Base-by-base conservation (phyloP, 176 grass and related monocot species). In the Eleusine coracana region DNA sequence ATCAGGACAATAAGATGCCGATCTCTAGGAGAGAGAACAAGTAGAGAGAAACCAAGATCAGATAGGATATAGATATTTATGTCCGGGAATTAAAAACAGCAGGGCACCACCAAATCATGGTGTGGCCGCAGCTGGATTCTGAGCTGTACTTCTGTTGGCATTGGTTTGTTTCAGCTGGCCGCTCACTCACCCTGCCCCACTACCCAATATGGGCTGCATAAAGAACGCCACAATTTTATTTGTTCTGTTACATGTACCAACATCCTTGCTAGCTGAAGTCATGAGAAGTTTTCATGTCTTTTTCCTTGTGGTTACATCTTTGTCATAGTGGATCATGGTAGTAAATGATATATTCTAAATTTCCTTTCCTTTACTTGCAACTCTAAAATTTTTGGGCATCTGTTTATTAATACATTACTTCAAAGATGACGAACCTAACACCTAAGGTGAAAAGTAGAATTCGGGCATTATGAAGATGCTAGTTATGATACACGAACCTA, bases 111-210 rank as follows among this genome's bases (percentile, higher is more conserved):
- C 78, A 76, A 55, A 83, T 86, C 18, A 80, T 85, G 86, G 5
- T 68, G 78, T 69, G 86, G 86, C 82, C 82, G 82, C 78, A 82
- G 86, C 78, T 86, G 90, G 78, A 85, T 58, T 68, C 68, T 79
- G 82, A 91, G 78, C 90, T 85, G 90, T 88, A 83, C 7, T 27
- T 69, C 46, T 74, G 82, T 62, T 92, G 90, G 90, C 90, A 79
- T 67, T 40, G 71, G 73, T 70, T 80, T 71, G 66, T 81, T 84
- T 58, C 72, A 34, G 12, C 52, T 45, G 82, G n/a, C 52, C 28
- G 78, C 60, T 74, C 50, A 31, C 64, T 62, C 72, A 17, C 70
- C n/a, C 78, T 69, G 65, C 70, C 65, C 85, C 71, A 71, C 85
- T 79, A 72, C 76, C 76, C 81, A 72, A 74, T 38, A 82, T 82